Evolutionary conservation across 1,139 yeast genomes (phyloP), one percentile per base, ranked within the genome.

Genomic region (Diutina catenulata): DNA sequence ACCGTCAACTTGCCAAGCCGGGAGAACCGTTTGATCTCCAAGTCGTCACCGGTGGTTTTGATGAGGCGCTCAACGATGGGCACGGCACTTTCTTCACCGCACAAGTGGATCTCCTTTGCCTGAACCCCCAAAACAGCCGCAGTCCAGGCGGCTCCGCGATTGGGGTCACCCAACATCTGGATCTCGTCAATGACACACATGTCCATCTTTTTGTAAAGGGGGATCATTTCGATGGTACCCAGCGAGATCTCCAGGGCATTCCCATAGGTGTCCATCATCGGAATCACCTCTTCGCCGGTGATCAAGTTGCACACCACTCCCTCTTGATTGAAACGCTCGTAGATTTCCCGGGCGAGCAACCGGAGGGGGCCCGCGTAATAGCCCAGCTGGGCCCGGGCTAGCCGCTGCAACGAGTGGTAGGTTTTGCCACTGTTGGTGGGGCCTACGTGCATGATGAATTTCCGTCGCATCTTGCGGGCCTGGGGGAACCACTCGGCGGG

Each of bases 361-460:
- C 99, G 65, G 38, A 91, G 61, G 0, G 99, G 99, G 0, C 98
- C 98, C 0, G 97, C 97, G 56, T 81, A 91, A 48, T 82, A 83
- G 0, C 98, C 98, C n/a, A 79, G 69, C 29, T 73, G 66, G 8
- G 88, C 76, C n/a, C 57, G 49, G 46, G 76, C 76, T 35, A 91
- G 64, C 40, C 76, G 69, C 49, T 80, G 69, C 33, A 91, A 60
- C 0, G 97, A 95, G 37, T 74, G 71, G 52, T 83, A 82, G 0
- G 98, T 91, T 51, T 91, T 91, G n/a, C 99, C 99, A 47, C 93
- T 79, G 54, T 91, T 91, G 0, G 99, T 91, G 0, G 99, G 98
- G 0, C 99, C 99, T 15, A 91, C 86, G 55, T 91, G 99, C 76
- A 93, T 72, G 16, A 80, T 69, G 35, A 91, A 70, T 41, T 80